Base-by-base conservation (phyloP, 371 early-diverging fungal species). In the Syncephalis fuscata region DNA sequence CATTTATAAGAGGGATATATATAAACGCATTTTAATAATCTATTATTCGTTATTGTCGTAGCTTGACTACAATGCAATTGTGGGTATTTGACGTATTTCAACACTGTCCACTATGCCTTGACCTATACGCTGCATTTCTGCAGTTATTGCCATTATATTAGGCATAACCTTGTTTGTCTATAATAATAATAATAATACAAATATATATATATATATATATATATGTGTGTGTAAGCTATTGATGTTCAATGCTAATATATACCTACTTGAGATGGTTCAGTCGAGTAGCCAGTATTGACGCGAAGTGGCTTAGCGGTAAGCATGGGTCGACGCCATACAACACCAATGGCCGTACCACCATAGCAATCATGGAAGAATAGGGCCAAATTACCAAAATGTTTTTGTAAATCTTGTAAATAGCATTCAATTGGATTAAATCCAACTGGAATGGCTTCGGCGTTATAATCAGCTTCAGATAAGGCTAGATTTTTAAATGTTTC, bases 311-410 rank as follows among this genome's bases (percentile, higher is more conserved):
- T 60, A 4, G 79, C 69, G 7, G 62, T 65, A 16, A 73, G 55
- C 0, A 57, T 48, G 7, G 50, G 25, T 1, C 76, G 78, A 50
- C 81, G 75, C 78, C 78, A 82, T 1, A 84, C 74, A 15, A 86
- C 64, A 3, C 73, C 84, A 43, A 89, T 65, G 25, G 63, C 63
- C 46, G 77, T 75, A 36, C 90, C 87, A 32, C 90, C 90, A 46
- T 80, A 83, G 36, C 62, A 57, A 54, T 86, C 81, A 54, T 76
- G 60, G 66, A 85, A 89, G 40, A 85, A 73, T 50, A 75, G 47
- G 16, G 78, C 60, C 3, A 66, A 59, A 20, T 74, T 60, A 1
- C 73, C 72, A 58, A 46, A 54, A 39, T 45, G 39, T 58, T 70
- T 71, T 67, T 76, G 63, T 26, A 84, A 59, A 39, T 85, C 85